phyloP scores from a whole-genome alignment of 2,329 filamentous ascomycete genomes.

The Aureobasidium musti region DNA sequence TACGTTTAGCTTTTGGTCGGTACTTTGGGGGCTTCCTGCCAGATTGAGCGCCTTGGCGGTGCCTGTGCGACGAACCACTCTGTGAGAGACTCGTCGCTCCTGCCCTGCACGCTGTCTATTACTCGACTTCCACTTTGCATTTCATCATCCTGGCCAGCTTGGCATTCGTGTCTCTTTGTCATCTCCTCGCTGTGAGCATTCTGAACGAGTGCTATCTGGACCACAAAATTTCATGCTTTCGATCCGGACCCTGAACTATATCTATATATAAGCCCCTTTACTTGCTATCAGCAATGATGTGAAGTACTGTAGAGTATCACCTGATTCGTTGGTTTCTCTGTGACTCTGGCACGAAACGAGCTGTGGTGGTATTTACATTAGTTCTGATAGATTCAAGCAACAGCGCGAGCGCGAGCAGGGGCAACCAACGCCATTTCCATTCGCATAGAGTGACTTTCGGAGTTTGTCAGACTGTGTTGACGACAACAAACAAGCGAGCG shows the following conservation, averaged over 20 bases:
- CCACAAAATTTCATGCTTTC: not conserved
- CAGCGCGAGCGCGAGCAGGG: not conserved
- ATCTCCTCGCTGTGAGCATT: not conserved
- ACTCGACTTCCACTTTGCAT: not conserved
- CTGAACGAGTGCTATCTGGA: not conserved
- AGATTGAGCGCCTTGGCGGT: slow-evolving; percentile 21
- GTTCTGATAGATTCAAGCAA: no score
- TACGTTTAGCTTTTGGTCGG: slow-evolving; percentile 25
- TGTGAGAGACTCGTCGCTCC: not conserved
- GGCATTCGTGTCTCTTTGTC: not conserved
- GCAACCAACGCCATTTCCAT: not conserved
- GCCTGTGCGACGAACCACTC: slow-evolving; percentile 5
- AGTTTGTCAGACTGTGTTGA: not conserved
- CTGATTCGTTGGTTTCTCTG: no score
- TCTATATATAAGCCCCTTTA: slow-evolving; percentile 2
- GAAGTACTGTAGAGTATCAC: not conserved
- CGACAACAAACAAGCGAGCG: slow-evolving; percentile 3
- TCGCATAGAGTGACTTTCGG: not conserved
- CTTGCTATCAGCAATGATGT: not conserved
- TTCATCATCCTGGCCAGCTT: not conserved
- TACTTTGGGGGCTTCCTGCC: slow-evolving; percentile 16
- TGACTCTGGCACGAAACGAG: no score
- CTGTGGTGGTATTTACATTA: no score
- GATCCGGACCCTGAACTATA: slow-evolving; percentile 4
- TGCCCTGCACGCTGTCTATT: not conserved